Conservation (phyloP, 31 red algal species). For the Asparagopsis taxiformis region DNA sequence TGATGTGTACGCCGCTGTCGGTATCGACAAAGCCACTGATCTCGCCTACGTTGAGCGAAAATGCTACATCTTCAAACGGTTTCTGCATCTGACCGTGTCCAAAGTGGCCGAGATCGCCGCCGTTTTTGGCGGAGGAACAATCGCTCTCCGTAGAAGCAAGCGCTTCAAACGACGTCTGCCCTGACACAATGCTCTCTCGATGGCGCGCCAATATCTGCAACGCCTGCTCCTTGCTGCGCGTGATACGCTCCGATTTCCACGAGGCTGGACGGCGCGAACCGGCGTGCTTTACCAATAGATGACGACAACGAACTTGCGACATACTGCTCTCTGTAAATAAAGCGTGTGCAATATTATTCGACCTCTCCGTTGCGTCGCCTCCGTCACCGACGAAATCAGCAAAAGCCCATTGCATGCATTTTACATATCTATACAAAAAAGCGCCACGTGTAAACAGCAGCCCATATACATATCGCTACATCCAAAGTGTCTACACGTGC, state of each 20-base stretch:
- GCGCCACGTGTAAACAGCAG: too few relatives aligned
- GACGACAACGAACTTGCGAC: conserved; percentile 44
- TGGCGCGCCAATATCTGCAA: conserved; percentile 32
- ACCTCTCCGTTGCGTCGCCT: neutral
- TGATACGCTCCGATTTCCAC: conserved; percentile 58
- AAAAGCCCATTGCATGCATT: too few relatives aligned
- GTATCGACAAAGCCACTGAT: conserved; percentile 83
- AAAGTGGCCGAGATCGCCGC: conserved; percentile 80
- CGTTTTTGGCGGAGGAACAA: conserved; percentile 70
- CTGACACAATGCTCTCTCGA: conserved; percentile 48
- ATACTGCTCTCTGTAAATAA: neutral
- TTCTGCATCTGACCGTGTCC: conserved; percentile 73
- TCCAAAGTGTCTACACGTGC: too few relatives aligned
- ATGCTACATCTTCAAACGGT: conserved; percentile 80
- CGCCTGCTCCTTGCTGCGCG: conserved; percentile 61
- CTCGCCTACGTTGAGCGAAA: conserved; percentile 69
- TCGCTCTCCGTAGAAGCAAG: conserved; percentile 69
- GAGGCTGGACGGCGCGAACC: conserved; percentile 65
- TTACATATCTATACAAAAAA: too few relatives aligned
- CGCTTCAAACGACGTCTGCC: conserved; percentile 55
- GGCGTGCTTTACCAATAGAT: conserved; percentile 81
- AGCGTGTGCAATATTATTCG: neutral
- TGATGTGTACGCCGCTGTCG: conserved; percentile 80
- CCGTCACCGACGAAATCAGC: conserved; percentile 7
- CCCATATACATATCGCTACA: too few relatives aligned